Conservation (phyloP, 2,329 filamentous ascomycete species). For the Diplodia sapinea region DNA sequence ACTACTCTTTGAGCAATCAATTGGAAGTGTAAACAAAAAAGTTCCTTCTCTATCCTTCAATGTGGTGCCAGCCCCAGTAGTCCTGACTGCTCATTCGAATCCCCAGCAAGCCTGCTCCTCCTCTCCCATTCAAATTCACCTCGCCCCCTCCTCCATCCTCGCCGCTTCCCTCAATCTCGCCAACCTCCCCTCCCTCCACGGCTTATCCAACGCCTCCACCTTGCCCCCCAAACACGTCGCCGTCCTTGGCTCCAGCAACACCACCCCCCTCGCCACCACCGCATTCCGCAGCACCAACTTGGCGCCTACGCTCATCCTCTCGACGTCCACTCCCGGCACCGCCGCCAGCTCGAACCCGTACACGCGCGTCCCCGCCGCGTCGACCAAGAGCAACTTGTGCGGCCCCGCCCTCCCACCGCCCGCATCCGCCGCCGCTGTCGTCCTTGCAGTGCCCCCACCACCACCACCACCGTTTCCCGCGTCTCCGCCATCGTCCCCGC, state of each 20-base stretch:
- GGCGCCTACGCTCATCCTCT: constrained; percentile 78
- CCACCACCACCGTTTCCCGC: background rate
- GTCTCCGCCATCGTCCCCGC: constrained; percentile 33
- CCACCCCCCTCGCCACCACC: constrained; percentile 73
- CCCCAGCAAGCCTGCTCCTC: background rate
- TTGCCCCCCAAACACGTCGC: constrained; percentile 84
- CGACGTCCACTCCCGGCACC: constrained; percentile 71
- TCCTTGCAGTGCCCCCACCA: constrained; percentile 32
- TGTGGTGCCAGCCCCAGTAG: background rate
- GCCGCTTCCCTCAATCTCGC: constrained; percentile 68
- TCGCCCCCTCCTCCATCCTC: constrained; percentile 5
- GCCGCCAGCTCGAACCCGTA: constrained; percentile 68
- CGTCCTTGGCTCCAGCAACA: constrained; percentile 75
- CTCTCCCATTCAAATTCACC: background rate
- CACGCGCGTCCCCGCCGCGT: constrained; percentile 70
- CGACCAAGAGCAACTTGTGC: constrained; percentile 82
- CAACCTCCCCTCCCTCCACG: constrained; percentile 76
- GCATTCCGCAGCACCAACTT: constrained; percentile 76
- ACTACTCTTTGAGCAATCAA: constrained; percentile 14
- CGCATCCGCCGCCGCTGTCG: constrained; percentile 38
- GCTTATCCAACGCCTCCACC: constrained; percentile 78
- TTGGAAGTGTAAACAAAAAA: background rate
- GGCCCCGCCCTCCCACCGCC: constrained; percentile 73
- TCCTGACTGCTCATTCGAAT: background rate
- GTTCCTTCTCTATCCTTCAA: background rate